A percentile compares a stretch with the other conserved stretches of the same genome.
These are phyloP conservation scores for Amanita fuliginea DNA, from an alignment of 768 basidiomycete genomes.

Conservation along the genomic window DNA sequence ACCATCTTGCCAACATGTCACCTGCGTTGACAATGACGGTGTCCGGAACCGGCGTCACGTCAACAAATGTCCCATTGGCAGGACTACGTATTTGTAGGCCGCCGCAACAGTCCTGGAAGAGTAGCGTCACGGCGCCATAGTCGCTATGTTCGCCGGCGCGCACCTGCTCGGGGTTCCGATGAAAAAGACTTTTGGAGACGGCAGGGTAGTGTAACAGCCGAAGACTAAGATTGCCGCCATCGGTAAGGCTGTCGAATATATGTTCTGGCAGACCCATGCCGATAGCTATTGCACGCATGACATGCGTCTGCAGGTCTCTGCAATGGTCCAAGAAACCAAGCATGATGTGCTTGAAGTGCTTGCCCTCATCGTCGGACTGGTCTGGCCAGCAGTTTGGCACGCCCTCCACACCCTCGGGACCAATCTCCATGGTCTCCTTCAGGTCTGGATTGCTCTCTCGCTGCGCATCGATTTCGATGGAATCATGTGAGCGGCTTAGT, in stretches of 20 bases:
- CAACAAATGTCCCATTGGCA: constrained; percentile 31
- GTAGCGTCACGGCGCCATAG: constrained; percentile 71
- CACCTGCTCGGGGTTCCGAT: constrained; percentile 51
- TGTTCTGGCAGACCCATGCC: constrained; percentile 62
- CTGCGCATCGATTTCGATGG: constrained; percentile 60
- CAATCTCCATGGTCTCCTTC: constrained; percentile 87
- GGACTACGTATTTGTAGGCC: constrained; percentile 79
- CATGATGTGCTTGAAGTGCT: constrained; percentile 57
- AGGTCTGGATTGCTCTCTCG: constrained; percentile 70
- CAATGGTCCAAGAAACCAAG: constrained; percentile 72
- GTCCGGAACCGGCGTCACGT: constrained; percentile 71
- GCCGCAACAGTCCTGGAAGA: constrained; percentile 60
- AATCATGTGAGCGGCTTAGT: constrained; percentile 62
- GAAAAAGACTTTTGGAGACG: constrained; percentile 47
- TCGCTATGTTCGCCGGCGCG: constrained; percentile 82
- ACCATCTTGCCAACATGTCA: constrained; percentile 75
- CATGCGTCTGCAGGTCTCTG: constrained; percentile 59
- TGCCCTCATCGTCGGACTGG: constrained; percentile 42
- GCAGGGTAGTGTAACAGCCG: constrained; percentile 75
- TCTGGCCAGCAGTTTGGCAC: constrained; percentile 80
- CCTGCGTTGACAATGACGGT: constrained; percentile 80
- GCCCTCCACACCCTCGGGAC: constrained; percentile 66
- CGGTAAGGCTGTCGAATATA: constrained; percentile 67
- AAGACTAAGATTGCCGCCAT: constrained; percentile 74
- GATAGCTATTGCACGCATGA: constrained; percentile 82